Base-by-base conservation (phyloP, 306 rosid genomes). In the Pachyrhizus erosus region DNA sequence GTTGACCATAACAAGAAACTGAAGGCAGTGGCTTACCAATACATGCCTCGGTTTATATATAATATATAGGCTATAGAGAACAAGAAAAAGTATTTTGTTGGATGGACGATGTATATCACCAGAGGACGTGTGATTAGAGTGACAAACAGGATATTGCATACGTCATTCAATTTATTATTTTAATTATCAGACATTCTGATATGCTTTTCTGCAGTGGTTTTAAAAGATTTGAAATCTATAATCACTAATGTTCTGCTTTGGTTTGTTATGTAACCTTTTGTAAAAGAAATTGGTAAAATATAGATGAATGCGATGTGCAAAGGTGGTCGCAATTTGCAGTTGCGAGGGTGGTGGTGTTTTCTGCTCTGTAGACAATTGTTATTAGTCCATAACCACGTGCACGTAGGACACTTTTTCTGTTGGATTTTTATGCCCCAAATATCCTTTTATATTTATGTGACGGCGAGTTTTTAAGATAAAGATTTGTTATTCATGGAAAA, bases 1-100 rank as follows among this genome's bases (percentile, higher is more conserved):
- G 18, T 46, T 66, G 37, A 18, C 60, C 68, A 75, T 54, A 52
- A 15, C 70, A 3, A 58, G 54, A 71, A 71, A 18, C 67, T 37
- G 7, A 75, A 20, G 76, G 24, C 69, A 37, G 37, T 31, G 37
- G 4, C 2, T 27, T 27, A n/a, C n/a, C n/a, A n/a, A n/a, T n/a
- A n/a, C n/a, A n/a, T n/a, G n/a, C n/a, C n/a, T n/a, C n/a, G n/a
- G n/a, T n/a, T n/a, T n/a, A n/a, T 4, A 31, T 31, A 31, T 2
- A 4, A 2, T 31, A 2, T 31, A 31, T 4, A 45, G 34, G 23
- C 2, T 3, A 42, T 13, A 23, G 39, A 29, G 26, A 61, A 31
- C 54, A 58, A 14, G 64, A 9, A 17, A 15, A 34, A 66, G 23
- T 73, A 34, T 42, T 75, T 5, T 9, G 45, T 55, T 20, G 17